Evolutionary conservation across 179 eudicot genomes (phyloP), one percentile per base, ranked within the genome.

Genomic region (Spinacia oleracea): DNA sequence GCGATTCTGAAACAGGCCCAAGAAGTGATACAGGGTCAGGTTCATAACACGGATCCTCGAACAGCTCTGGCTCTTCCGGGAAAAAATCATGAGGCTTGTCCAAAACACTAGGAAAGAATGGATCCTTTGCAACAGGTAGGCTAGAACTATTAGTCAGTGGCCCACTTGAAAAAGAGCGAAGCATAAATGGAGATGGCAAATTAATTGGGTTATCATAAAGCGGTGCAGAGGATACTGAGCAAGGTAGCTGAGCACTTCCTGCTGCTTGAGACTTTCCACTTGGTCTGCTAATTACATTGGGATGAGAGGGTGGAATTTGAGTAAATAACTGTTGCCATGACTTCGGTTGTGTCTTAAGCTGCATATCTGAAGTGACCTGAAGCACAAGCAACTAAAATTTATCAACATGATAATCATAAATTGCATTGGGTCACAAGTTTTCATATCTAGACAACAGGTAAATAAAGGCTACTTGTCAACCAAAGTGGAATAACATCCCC

Each of bases 1-100:
- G 96, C 43, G 99, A 93, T 81, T 96, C 99, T 62, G 97, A 93
- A 81, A 96, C 98, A 1, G 99, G 99, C 10, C 99, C 99, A 76
- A 96, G 97, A 82, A 96, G 88, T 64, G 98, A 88, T 34, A 89
- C 91, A 18, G 99, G 98, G 79, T 96, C 94, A 35, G 98, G 99
- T 83, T 87, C 90, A 88, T 96, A 96, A 82, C 97, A 91, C 25
- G 99, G 98, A 78, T 96, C 99, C 90, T 93, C 99, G 85, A 96
- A 96, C 77, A 89, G 90, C 82, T 96, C 99, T 6, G 89, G 87
- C 75, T 92, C 99, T 81, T 96, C 98, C 2, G 92, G 89, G 77
- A 92, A 87, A 78, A 84, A 70, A 72, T 93, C 91, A 82, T 79
- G 84, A 71, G 87, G 83, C 65, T 69, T 70, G 69, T 90, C 89